phyloP scores from a whole-genome alignment of 495 filamentous ascomycete genomes.

The Neurospora terricola region DNA sequence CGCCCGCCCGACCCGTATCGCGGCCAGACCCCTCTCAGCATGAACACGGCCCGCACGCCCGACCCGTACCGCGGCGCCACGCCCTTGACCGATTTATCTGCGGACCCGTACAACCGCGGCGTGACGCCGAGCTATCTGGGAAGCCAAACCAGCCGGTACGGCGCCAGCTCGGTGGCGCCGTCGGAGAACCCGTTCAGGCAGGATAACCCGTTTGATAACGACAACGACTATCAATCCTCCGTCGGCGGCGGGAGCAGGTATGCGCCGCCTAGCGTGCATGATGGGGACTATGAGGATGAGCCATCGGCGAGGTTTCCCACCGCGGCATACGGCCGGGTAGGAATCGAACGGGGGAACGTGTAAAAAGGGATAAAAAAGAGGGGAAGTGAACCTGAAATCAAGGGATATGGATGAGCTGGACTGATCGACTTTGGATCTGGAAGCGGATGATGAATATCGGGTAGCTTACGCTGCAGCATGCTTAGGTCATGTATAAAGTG shows the following conservation, averaged over 20 bases:
- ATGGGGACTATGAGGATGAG: conserved; percentile 30
- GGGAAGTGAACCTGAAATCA: background rate
- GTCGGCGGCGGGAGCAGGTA: conserved; percentile 18
- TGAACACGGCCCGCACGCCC: conserved; percentile 4
- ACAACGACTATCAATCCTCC: conserved; percentile 25
- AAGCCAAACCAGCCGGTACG: conserved; percentile 5
- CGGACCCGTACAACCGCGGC: conserved; percentile 13
- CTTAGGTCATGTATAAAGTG: background rate
- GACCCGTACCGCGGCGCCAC: conserved; percentile 6
- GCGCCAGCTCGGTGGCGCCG: conserved; percentile 6
- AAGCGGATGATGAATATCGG: background rate
- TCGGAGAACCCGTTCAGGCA: conserved; percentile 24
- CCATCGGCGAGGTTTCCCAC: conserved; percentile 30
- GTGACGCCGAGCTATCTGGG: background rate
- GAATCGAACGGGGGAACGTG: background rate
- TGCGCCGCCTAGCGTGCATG: conserved; percentile 24
- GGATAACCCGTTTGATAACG: conserved; percentile 35
- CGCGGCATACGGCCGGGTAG: conserved; percentile 35
- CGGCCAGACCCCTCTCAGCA: background rate
- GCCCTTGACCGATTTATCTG: background rate
- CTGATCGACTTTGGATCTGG: background rate
- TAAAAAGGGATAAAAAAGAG: background rate
- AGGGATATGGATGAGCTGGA: background rate
- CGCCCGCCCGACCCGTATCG: conserved; percentile 14
- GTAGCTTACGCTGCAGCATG: background rate